Percentiles rank a stretch among this genome's conserved stretches.
These are phyloP conservation scores for Zygoascus sp. DNA, from an alignment of 1,139 yeast species.

Conservation along the genomic window DNA sequence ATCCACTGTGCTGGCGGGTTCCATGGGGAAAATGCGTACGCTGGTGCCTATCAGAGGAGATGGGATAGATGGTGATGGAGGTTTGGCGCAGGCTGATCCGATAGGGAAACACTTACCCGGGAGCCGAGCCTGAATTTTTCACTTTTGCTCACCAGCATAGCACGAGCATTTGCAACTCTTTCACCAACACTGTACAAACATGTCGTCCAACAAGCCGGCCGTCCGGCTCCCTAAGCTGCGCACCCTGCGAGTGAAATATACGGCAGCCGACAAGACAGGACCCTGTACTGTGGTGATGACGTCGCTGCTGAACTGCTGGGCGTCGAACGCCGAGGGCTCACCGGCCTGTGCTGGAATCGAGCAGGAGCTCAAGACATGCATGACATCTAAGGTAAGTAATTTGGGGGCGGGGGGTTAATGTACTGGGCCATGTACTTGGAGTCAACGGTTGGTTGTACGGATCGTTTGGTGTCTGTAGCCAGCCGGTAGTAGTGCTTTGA, in stretches of 20 bases:
- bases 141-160: not conserved
- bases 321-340: slow-evolving; percentile 85
- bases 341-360: slow-evolving; percentile 61
- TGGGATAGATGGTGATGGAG: too few species aligned
- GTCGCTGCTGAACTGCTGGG: slow-evolving; percentile 89
- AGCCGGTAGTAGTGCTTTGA: too few species aligned
- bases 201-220: slow-evolving; percentile 27
- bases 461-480: too few species aligned
- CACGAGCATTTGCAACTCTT: not conserved
- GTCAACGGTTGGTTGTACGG: too few species aligned
- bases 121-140: too few species aligned
- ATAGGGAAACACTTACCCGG: too few species aligned
- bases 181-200: slow-evolving; percentile 16
- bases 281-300: slow-evolving; percentile 82
- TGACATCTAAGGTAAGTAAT: slow-evolving; percentile 38
- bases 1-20: too few species aligned
- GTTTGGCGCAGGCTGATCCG: too few species aligned
- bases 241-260: slow-evolving; percentile 65
- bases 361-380: slow-evolving; percentile 50
- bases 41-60: too few species aligned
- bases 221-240: slow-evolving; percentile 71
- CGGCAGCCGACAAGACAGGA: slow-evolving; percentile 54
- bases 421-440: not conserved
- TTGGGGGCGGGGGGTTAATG: not conserved
- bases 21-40: too few species aligned